A percentile compares a stretch with the other conserved stretches of the same genome.
These are phyloP conservation scores for Gomphus bonarii DNA, from an alignment of 1,284 basidiomycete genomes.

Conservation along the genomic window DNA sequence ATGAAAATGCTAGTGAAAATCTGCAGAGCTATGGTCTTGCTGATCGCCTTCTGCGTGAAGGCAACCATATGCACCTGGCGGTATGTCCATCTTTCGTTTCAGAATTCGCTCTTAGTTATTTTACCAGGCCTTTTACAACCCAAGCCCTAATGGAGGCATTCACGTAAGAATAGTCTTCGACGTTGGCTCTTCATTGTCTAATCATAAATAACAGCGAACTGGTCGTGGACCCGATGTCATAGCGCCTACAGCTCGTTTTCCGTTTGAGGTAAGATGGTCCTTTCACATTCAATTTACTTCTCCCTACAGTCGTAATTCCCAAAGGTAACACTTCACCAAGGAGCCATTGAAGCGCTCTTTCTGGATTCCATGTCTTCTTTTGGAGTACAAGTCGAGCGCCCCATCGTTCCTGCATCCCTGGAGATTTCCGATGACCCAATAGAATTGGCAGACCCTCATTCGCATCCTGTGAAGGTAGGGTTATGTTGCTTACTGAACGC, in stretches of 20 bases:
- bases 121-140: constrained; percentile 64
- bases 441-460: constrained; percentile 30
- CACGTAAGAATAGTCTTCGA: constrained; percentile 28
- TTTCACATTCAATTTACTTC: constrained; percentile 11
- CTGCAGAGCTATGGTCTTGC: constrained; percentile 63
- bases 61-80: constrained; percentile 56
- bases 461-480: constrained; percentile 48
- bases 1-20: neutral
- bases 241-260: constrained; percentile 49
- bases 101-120: neutral
- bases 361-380: constrained; percentile 47
- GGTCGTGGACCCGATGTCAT: constrained; percentile 48
- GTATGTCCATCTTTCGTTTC: constrained; percentile 27
- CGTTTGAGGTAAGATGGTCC: constrained; percentile 42
- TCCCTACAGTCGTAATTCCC: neutral
- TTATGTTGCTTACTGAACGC: neutral
- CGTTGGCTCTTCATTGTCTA: neutral
- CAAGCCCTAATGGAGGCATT: constrained; percentile 47
- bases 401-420: constrained; percentile 43
- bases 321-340: constrained; percentile 65
- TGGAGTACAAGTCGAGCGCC: constrained; percentile 48
- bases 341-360: constrained; percentile 61
- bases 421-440: constrained; percentile 33
- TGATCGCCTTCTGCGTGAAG: constrained; percentile 51
- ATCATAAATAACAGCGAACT: constrained; percentile 33